Evolutionary conservation across 306 rosid genomes (phyloP).

Genomic region (Vigna trinervia): DNA sequence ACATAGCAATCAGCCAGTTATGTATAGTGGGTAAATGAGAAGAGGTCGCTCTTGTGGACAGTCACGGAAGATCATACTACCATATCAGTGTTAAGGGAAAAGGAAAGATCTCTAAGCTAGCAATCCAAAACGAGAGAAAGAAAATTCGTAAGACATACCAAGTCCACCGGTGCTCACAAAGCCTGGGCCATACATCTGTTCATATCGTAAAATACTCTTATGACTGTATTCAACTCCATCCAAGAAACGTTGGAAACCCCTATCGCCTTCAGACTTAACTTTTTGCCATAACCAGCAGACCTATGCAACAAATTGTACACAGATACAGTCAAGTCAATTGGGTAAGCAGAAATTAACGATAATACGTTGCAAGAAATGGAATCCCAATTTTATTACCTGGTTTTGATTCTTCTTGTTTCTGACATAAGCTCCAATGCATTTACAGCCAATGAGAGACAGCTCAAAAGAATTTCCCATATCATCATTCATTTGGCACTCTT

Average conservation of each 20-base stretch:
- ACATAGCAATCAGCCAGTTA: slow-evolving; percentile 25
- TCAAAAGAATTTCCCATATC: slow-evolving; percentile 75
- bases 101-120: not conserved
- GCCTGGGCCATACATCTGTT: slow-evolving; percentile 66
- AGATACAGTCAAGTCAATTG: slow-evolving; percentile 34
- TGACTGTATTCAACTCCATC: slow-evolving; percentile 66
- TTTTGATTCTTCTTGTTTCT: slow-evolving; percentile 92
- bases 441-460: slow-evolving; percentile 86
- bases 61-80: slow-evolving; percentile 31
- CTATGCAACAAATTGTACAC: slow-evolving; percentile 52
- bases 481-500: slow-evolving; percentile 65
- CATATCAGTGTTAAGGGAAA: not conserved
- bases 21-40: slow-evolving; percentile 29
- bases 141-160: slow-evolving; percentile 52
- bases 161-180: slow-evolving; percentile 80
- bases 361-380: slow-evolving; percentile 6
- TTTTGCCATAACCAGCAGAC: slow-evolving; percentile 91
- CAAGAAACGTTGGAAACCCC: slow-evolving; percentile 66
- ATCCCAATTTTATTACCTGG: slow-evolving; percentile 62
- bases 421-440: slow-evolving; percentile 97
- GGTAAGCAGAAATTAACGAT: slow-evolving; percentile 12
- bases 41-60: slow-evolving; percentile 18
- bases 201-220: slow-evolving; percentile 61
- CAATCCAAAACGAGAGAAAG: not conserved
- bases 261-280: slow-evolving; percentile 59